A percentile compares a stretch with the other conserved stretches of the same genome.
Evolutionary conservation across 495 filamentous ascomycete species (phyloP).

Genomic region (Elasticomyces elasticus): DNA sequence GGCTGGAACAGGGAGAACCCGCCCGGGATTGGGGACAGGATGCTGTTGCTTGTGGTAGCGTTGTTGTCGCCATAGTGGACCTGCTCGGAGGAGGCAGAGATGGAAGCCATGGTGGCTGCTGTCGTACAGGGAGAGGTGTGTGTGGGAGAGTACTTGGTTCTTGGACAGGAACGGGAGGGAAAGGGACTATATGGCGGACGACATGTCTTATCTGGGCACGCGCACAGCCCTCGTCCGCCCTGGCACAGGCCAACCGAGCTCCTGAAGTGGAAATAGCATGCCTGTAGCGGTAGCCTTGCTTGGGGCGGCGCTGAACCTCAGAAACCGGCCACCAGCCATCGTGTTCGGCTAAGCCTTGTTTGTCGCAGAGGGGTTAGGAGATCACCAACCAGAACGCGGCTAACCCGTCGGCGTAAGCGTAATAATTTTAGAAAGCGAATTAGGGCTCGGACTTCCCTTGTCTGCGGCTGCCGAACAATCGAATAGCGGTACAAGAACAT

Average conservation of each 20-base stretch:
- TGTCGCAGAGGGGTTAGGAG: no score
- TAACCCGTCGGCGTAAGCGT: no score
- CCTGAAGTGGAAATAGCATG: background rate
- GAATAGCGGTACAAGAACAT: no score
- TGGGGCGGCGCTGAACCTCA: background rate
- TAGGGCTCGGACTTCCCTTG: no score
- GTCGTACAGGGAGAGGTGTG: background rate
- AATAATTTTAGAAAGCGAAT: no score
- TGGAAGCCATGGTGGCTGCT: background rate
- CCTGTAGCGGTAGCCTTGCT: background rate
- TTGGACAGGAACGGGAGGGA: background rate
- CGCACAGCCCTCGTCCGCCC: conserved; percentile 1
- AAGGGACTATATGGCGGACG: background rate
- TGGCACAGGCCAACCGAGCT: background rate
- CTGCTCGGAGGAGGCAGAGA: conserved; percentile 2
- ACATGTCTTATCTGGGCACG: background rate
- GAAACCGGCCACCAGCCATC: no score
- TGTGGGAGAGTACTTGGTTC: background rate
- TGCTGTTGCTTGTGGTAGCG: background rate
- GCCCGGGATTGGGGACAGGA: background rate
- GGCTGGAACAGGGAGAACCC: conserved; percentile 10
- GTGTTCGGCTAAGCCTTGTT: no score
- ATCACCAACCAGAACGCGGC: no score
- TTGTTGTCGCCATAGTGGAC: conserved; percentile 2
- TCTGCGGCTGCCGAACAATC: no score